phyloP scores from a whole-genome alignment of 371 early-diverging fungal species.

The Circinella umbellata region DNA sequence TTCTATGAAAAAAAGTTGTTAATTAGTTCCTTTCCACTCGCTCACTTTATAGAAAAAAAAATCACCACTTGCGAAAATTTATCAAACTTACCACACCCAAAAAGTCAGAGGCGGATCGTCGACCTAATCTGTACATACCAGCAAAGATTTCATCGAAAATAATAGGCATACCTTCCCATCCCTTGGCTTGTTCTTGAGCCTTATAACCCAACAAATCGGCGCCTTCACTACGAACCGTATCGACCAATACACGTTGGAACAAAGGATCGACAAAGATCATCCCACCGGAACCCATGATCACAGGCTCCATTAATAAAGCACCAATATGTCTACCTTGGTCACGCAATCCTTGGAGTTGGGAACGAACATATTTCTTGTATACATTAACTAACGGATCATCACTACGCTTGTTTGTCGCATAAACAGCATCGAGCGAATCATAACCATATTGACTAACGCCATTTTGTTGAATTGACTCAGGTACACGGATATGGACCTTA shows the following conservation, averaged over 20 bases:
- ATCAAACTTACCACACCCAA: slow-evolving; percentile 64
- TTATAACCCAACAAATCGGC: slow-evolving; percentile 39
- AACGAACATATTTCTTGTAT: slow-evolving; percentile 58
- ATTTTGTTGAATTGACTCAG: slow-evolving; percentile 17
- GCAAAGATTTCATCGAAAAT: slow-evolving; percentile 88
- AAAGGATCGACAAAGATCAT: slow-evolving; percentile 87
- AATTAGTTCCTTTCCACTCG: neutral
- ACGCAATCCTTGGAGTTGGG: slow-evolving; percentile 43
- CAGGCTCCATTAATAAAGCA: slow-evolving; percentile 79
- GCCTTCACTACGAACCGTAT: slow-evolving; percentile 60
- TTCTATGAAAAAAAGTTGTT: slow-evolving; percentile 29
- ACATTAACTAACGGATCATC: slow-evolving; percentile 38
- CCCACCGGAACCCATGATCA: slow-evolving; percentile 84
- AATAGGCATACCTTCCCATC: slow-evolving; percentile 72
- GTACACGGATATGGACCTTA: slow-evolving; percentile 50
- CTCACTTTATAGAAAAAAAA: slow-evolving; percentile 2
- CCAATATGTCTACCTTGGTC: slow-evolving; percentile 67
- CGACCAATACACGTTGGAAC: slow-evolving; percentile 73
- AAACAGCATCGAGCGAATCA: slow-evolving; percentile 40
- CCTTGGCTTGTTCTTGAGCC: slow-evolving; percentile 18
- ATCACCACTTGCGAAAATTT: neutral
- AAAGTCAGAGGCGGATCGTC: slow-evolving; percentile 65
- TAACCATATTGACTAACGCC: slow-evolving; percentile 23
- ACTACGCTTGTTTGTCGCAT: slow-evolving; percentile 33
- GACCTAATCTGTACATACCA: slow-evolving; percentile 80